Base-by-base conservation (phyloP, 139 green algal species). In the Diplosphaera chodatii region DNA sequence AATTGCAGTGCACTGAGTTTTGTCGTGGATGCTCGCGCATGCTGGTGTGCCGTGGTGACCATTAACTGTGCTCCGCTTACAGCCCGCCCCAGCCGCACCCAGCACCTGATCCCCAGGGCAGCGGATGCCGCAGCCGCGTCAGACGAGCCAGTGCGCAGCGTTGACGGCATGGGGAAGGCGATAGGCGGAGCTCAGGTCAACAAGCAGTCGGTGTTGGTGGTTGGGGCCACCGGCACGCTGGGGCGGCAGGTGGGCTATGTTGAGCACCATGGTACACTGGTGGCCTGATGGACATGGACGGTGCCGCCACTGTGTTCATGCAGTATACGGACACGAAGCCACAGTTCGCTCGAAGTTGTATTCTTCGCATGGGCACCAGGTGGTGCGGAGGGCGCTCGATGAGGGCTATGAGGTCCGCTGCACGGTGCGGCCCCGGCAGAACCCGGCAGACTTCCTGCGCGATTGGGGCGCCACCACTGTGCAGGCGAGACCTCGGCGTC, bases 391-490 rank as follows among this genome's bases (percentile, higher is more conserved):
- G 28, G 93, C 93, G 0, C 82, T 99, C 59, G 95, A 99, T 69
- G 95, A 98, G 79, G 95, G 95, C 40, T 99, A 99, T 78, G 94
- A 98, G 37, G 79, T 78, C 21, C 88, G 95, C 32, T 98, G 93
- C 84, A 88, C 97, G 16, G 95, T 99, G 28, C 78, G 94, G 34
- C 92, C 95, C 6, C 82, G 94, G 23, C 80, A 88, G 65, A 95
- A 87, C 59, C 94, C 95, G 18, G 95, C 95, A 33, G 95, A 99
- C 78, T 99, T 99, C 77, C 82, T 99, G 59, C 83, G 95, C 16
- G 95, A 99, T 74, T 99, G 95, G 95, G 95, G 95, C 31, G 95
- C 95, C 15, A 96, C 87, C 30, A 94, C 90, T 4, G 93, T 98
- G 69, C 85, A 90, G 82, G 82, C 89, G 63, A 21, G 10, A 22